Evolutionary conservation across 2,329 filamentous ascomycete genomes (phyloP).

Genomic region (Calonectria fujianensis): DNA sequence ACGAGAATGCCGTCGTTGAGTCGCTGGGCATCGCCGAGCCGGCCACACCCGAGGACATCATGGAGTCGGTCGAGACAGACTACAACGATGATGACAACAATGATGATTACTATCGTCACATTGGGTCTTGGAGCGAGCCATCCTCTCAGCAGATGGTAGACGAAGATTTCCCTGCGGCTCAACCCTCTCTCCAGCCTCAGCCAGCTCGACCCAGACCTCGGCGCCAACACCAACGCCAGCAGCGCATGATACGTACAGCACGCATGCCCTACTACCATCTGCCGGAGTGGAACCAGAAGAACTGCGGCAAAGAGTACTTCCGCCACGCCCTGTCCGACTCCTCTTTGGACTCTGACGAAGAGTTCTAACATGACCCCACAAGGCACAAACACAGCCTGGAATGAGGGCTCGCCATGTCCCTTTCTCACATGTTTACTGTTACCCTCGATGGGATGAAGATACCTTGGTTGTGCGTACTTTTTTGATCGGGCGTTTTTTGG

Average conservation of each 20-base stretch:
- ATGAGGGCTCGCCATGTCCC: not conserved
- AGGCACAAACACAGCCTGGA: too few species aligned
- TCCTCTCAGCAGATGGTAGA: not conserved
- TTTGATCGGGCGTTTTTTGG: not conserved
- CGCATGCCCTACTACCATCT: not conserved
- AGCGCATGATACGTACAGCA: not conserved
- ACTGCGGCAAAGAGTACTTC: constrained; percentile 21
- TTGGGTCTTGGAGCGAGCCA: not conserved
- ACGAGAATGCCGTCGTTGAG: constrained; percentile 1
- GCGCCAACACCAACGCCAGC: not conserved
- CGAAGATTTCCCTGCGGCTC: not conserved
- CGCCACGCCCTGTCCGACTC: not conserved
- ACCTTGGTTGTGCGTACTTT: not conserved
- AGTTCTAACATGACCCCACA: not conserved
- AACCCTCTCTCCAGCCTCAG: not conserved
- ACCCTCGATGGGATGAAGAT: not conserved
- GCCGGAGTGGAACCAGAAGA: not conserved
- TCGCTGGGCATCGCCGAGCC: constrained; percentile 1
- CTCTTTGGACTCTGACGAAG: constrained; percentile 3
- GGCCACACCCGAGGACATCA: not conserved
- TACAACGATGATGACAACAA: not conserved
- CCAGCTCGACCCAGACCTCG: not conserved
- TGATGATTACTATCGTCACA: not conserved
- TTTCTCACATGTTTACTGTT: not conserved
- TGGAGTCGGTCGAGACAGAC: not conserved